phyloP scores from a whole-genome alignment of 257 asterid species.

The Apocynum venetum region DNA sequence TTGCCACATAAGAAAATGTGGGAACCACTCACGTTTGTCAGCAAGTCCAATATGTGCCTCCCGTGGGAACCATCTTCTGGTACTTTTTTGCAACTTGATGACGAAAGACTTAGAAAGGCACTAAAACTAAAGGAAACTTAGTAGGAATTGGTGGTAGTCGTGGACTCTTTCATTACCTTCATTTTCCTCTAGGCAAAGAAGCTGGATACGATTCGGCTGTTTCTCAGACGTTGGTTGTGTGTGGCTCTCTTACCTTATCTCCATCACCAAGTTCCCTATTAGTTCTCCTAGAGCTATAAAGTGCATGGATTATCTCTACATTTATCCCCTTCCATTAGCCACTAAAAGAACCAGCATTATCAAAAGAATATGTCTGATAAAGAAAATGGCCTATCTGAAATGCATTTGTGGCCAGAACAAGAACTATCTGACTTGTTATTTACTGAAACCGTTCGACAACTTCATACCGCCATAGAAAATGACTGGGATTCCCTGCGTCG shows the following conservation, averaged over 20 bases:
- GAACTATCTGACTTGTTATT: slow-evolving; percentile 51
- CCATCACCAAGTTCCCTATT: slow-evolving; percentile 25
- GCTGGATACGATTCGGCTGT: slow-evolving; percentile 37
- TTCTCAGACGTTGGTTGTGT: slow-evolving; percentile 60
- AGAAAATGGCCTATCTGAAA: slow-evolving; percentile 33
- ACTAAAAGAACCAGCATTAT: slow-evolving; percentile 18
- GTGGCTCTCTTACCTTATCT: slow-evolving; percentile 96
- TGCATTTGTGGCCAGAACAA: slow-evolving; percentile 53
- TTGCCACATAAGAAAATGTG: not conserved
- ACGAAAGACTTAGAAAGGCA: slow-evolving; percentile 1
- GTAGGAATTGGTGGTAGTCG: slow-evolving; percentile 54
- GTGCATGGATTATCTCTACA: slow-evolving; percentile 33
- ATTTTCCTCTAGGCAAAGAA: slow-evolving; percentile 42
- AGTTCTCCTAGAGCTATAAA: slow-evolving; percentile 18
- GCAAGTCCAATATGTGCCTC: not conserved
- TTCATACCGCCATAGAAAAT: slow-evolving; percentile 58
- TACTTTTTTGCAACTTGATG: slow-evolving; percentile 7
- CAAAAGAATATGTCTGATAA: slow-evolving; percentile 46
- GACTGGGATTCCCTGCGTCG: slow-evolving; percentile 70
- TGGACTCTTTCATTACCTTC: slow-evolving; percentile 69
- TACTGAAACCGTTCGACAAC: slow-evolving; percentile 40
- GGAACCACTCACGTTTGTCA: slow-evolving; percentile 12
- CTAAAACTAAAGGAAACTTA: slow-evolving; percentile 9
- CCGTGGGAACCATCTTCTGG: slow-evolving; percentile 14
- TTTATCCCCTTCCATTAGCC: slow-evolving; percentile 24